These are phyloP conservation scores for Camelina neglecta DNA, from an alignment of 345 rosid species.

Conservation along the genomic window DNA sequence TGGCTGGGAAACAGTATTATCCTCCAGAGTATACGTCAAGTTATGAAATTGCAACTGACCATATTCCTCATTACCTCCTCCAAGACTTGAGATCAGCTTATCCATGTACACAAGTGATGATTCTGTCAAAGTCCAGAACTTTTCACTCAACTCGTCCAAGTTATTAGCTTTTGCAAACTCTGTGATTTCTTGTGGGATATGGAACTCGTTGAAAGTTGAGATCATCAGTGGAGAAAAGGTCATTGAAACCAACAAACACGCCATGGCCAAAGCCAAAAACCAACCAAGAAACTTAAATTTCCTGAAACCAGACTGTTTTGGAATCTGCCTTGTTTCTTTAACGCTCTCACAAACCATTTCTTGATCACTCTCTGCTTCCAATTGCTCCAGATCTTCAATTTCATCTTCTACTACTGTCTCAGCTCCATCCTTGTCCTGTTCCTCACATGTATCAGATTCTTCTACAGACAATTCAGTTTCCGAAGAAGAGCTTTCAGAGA, in stretches of 20 bases:
- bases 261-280: conserved; percentile 47
- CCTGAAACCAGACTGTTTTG: conserved; percentile 47
- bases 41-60: conserved; percentile 55
- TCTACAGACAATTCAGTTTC: conserved; percentile 56
- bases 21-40: conserved; percentile 54
- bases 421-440: conserved; percentile 47
- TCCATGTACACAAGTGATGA: conserved; percentile 44
- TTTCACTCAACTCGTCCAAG: conserved; percentile 46
- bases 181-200: conserved; percentile 51
- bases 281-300: conserved; percentile 51
- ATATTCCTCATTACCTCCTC: conserved; percentile 28
- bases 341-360: conserved; percentile 37
- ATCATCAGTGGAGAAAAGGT: conserved; percentile 45
- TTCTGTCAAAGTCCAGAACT: conserved; percentile 47
- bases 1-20: conserved; percentile 37
- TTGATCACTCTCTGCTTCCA: conserved; percentile 38
- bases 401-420: conserved; percentile 38
- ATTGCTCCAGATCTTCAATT: conserved; percentile 15
- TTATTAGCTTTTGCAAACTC: conserved; percentile 43
- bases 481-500: conserved; percentile 51
- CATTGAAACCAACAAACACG: conserved; percentile 44
- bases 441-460: conserved; percentile 55
- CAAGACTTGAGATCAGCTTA: conserved; percentile 45
- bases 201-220: conserved; percentile 41
- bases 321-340: conserved; percentile 40